Evolutionary conservation across 2,329 filamentous ascomycete species (phyloP).

Genomic region (Beauveria medogensis): DNA sequence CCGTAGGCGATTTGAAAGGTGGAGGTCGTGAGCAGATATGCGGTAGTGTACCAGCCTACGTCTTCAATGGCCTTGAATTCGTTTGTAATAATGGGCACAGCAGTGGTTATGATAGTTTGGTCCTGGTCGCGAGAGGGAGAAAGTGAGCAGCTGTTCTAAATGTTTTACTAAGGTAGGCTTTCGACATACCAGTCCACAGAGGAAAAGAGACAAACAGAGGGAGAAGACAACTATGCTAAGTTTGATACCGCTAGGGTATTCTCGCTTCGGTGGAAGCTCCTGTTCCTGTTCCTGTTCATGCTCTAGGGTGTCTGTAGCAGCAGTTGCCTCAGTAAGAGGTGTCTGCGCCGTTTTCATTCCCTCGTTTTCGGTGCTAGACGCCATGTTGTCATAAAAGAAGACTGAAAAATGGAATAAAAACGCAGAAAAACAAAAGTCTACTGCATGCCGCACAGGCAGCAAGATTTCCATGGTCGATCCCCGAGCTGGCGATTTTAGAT

Average conservation of each 20-base stretch:
- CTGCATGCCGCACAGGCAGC: too few relatives aligned
- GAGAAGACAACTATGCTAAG: background rate
- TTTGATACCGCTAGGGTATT: background rate
- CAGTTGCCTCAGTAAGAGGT: too few relatives aligned
- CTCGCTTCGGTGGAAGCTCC: background rate
- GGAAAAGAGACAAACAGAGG: background rate
- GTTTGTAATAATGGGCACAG: background rate
- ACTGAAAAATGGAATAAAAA: too few relatives aligned
- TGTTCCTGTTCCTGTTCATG: too few relatives aligned
- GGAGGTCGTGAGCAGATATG: conserved; percentile 40
- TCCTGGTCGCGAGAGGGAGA: background rate
- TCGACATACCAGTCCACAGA: background rate
- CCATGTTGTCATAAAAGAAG: too few relatives aligned
- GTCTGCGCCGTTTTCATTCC: too few relatives aligned
- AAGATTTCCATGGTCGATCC: too few relatives aligned
- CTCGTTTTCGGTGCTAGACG: too few relatives aligned
- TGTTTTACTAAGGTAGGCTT: background rate
- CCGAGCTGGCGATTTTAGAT: too few relatives aligned
- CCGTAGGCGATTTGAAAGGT: conserved; percentile 42
- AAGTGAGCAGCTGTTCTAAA: background rate
- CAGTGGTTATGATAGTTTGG: background rate
- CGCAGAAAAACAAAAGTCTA: too few relatives aligned
- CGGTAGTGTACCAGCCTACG: conserved; percentile 41
- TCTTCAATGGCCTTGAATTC: conserved; percentile 7
- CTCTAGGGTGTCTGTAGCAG: too few relatives aligned